Evolutionary conservation across 306 rosid species (phyloP).

Genomic region (Cucurbita ficifolia): DNA sequence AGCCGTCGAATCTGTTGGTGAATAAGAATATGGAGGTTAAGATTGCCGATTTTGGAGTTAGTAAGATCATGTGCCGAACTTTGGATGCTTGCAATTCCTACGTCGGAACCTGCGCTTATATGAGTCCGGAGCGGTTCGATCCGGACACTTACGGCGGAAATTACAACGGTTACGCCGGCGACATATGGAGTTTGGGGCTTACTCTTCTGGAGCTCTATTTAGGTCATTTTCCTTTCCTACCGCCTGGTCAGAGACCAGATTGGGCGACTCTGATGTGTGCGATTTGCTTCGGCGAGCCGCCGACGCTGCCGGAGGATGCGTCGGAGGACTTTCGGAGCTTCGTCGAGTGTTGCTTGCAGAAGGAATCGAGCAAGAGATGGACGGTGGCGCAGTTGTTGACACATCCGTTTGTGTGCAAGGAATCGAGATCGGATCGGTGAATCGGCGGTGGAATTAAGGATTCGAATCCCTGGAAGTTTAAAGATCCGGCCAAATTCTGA

Average conservation of each 20-base stretch:
- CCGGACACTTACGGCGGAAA: constrained; percentile 66
- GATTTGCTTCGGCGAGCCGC: constrained; percentile 75
- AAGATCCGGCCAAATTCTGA: background rate
- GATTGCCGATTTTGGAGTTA: constrained; percentile 80
- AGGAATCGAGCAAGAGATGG: constrained; percentile 69
- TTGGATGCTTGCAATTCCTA: constrained; percentile 71
- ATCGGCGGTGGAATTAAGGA: background rate
- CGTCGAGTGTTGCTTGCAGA: constrained; percentile 60
- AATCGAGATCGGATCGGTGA: constrained; percentile 3
- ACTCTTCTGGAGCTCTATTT: constrained; percentile 69
- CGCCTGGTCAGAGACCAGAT: constrained; percentile 76
- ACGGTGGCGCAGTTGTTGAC: constrained; percentile 45
- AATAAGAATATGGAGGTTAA: constrained; percentile 43
- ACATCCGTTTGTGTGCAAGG: constrained; percentile 50
- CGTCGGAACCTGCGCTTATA: constrained; percentile 91
- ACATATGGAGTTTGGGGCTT: constrained; percentile 84
- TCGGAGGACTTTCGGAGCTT: constrained; percentile 52
- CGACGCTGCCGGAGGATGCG: constrained; percentile 36
- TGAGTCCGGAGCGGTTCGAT: constrained; percentile 96
- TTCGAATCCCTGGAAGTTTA: background rate
- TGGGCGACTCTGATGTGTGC: constrained; percentile 90
- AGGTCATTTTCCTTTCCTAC: constrained; percentile 82
- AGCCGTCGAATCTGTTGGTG: constrained; percentile 62
- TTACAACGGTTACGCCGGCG: constrained; percentile 67
- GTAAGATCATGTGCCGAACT: constrained; percentile 59